Evolutionary conservation across 2,329 filamentous ascomycete species (phyloP), one percentile per base, ranked within the genome.

Genomic region (Gremmenia infestans): DNA sequence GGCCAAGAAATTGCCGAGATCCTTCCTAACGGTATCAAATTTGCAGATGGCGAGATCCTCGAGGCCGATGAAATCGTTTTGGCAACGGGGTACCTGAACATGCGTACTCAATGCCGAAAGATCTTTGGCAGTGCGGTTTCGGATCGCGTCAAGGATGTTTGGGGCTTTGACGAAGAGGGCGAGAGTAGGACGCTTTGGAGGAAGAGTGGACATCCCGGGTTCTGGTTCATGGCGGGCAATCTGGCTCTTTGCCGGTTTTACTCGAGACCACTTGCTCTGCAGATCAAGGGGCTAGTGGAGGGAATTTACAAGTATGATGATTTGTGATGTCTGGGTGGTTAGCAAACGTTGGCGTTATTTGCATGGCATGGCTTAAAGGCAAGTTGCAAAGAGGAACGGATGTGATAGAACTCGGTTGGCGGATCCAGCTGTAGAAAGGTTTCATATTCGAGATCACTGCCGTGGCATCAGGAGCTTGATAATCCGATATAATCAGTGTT

Each of bases 221-320:
- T 80, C 59, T 81, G 77, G 77, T 79, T 74, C 59, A 76, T 78
- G 71, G 77, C 76, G 3, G 78, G 78, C 19, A 80, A 78, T 61
- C 65, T 80, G 45, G 74, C 75, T 0, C 65, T 79, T 40, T 77
- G 74, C 52, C 71, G 78, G 8, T 73, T 74, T 45, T 79, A 72
- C 52, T 78, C 75, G 2, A 73, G 72, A 53, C 66, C 75, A 52
- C 59, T 80, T 58, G 77, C 77, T 1, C 64, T 81, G 56, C 75
- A 78, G 62, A 79, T 80, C 52, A 78, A 76, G 61, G 77, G 72
- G 2, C 60, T 72, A 14, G 73, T 77, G 59, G 67, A 67, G 50
- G 75, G 74, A 0, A 56, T 78, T 60, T 63, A 51, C 43, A 54
- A 56, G 36, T 63, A 65, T 56, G 59, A 59, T 17, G 61, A 61